Conservation (phyloP, 108 stramenopile species). For the Nannochloropsis salina region DNA sequence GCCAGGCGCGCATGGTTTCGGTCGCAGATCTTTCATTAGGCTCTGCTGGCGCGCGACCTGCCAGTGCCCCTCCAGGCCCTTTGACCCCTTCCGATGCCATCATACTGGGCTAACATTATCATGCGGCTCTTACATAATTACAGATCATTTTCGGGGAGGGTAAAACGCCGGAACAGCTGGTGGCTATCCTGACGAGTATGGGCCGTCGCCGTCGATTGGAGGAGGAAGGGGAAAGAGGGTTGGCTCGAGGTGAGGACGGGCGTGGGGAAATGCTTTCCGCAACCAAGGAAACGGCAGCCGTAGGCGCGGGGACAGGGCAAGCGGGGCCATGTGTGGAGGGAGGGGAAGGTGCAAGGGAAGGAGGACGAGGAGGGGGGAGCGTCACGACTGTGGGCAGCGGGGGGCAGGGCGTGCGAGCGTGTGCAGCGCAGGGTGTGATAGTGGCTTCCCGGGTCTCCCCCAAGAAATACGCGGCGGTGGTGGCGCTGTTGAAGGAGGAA, state of each 20-base stretch:
- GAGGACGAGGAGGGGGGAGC: background rate
- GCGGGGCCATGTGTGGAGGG: background rate
- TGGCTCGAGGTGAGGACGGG: background rate
- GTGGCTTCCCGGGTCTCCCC: background rate
- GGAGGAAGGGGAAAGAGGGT: background rate
- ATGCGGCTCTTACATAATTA: too few relatives aligned
- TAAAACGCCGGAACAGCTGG: constrained; percentile 35
- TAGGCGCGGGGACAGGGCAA: background rate
- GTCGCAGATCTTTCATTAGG: too few relatives aligned
- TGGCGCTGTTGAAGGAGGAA: background rate
- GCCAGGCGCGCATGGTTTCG: too few relatives aligned
- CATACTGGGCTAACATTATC: too few relatives aligned
- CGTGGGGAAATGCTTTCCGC: background rate
- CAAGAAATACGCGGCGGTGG: background rate
- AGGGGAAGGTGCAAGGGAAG: background rate
- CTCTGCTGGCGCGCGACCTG: too few relatives aligned
- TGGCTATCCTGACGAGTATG: constrained; percentile 32
- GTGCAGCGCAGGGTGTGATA: background rate
- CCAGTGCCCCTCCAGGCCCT: too few relatives aligned
- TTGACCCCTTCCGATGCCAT: too few relatives aligned
- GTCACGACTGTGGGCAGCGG: background rate
- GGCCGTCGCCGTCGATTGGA: constrained; percentile 1
- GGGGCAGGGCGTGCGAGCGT: background rate
- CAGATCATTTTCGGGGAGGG: constrained; percentile 37
- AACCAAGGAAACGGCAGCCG: constrained; percentile 1